phyloP scores from a whole-genome alignment of 148 eudicot genomes.

The Diospyros kaki region DNA sequence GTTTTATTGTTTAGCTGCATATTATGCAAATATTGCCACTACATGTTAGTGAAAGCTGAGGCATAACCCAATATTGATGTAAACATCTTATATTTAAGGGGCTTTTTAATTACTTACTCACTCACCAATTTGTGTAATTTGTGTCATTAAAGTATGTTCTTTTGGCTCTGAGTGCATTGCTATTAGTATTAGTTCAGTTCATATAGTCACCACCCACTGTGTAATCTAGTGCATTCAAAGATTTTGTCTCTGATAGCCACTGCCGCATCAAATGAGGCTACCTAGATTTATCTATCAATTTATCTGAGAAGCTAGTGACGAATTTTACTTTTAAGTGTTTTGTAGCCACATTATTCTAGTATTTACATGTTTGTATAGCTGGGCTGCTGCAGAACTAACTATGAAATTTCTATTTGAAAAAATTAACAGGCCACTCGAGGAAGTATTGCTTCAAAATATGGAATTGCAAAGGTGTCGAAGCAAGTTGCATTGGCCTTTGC shows the following conservation, averaged over 20 bases:
- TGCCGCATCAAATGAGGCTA: not conserved
- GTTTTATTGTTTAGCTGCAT: not conserved
- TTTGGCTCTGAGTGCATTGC: too few species aligned
- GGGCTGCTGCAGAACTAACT: slow-evolving; percentile 9
- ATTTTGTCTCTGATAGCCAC: not conserved
- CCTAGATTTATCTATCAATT: not conserved
- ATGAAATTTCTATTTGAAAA: slow-evolving; percentile 1
- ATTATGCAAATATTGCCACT: not conserved
- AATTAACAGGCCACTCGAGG: slow-evolving; percentile 69
- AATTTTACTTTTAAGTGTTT: not conserved
- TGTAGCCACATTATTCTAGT: not conserved
- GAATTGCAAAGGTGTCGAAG: slow-evolving; percentile 62
- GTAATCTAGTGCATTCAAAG: not conserved
- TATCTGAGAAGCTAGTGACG: not conserved
- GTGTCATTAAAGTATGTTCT: not conserved
- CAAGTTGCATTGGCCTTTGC: slow-evolving; percentile 81
- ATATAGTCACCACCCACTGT: too few species aligned
- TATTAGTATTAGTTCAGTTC: too few species aligned
- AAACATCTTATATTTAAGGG: not conserved
- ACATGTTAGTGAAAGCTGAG: not conserved
- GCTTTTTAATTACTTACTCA: not conserved
- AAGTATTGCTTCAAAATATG: slow-evolving; percentile 60
- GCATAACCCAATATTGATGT: not conserved
- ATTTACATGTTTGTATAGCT: slow-evolving; percentile 2
- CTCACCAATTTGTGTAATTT: not conserved